Percentiles rank a stretch among this genome's conserved stretches.
Conservation (phyloP, 164 flowering plant species). For the Berberis thunbergii region DNA sequence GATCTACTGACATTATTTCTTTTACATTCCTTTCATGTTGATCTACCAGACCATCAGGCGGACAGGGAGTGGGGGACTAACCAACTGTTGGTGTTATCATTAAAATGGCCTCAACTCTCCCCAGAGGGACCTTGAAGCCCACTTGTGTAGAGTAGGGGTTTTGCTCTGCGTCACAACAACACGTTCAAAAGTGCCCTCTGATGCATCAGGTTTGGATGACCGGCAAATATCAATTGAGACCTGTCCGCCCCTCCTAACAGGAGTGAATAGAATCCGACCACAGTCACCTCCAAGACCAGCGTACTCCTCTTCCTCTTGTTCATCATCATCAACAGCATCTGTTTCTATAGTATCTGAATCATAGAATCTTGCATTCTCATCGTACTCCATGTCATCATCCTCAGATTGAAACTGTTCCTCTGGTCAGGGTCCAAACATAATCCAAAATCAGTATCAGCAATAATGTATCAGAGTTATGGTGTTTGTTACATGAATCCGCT, state of each 20-base stretch:
- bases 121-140: constrained; percentile 75
- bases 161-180: constrained; percentile 54
- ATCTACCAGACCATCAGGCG: too few relatives aligned
- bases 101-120: constrained; percentile 90
- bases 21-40: too few relatives aligned
- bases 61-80: too few relatives aligned
- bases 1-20: too few relatives aligned
- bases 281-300: constrained; percentile 79
- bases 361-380: constrained; percentile 9
- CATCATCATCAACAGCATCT: constrained; percentile 7
- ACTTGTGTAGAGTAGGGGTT: constrained; percentile 69
- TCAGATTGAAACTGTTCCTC: constrained; percentile 22
- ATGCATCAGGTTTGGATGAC: constrained; percentile 56
- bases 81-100: too few relatives aligned
- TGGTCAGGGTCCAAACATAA: constrained; percentile 7
- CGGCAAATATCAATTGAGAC: constrained; percentile 68
- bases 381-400: not conserved
- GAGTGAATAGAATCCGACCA: constrained; percentile 48
- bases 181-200: constrained; percentile 68
- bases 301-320: constrained; percentile 10
- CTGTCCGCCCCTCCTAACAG: constrained; percentile 59
- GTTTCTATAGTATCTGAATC: constrained; percentile 19
- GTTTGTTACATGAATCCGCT: not conserved
- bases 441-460: not conserved
- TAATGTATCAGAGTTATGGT: too few relatives aligned